A percentile compares a stretch with the other conserved stretches of the same genome.
Conservation (phyloP, 345 rosid genomes). For the Eucalyptus brandiana region DNA sequence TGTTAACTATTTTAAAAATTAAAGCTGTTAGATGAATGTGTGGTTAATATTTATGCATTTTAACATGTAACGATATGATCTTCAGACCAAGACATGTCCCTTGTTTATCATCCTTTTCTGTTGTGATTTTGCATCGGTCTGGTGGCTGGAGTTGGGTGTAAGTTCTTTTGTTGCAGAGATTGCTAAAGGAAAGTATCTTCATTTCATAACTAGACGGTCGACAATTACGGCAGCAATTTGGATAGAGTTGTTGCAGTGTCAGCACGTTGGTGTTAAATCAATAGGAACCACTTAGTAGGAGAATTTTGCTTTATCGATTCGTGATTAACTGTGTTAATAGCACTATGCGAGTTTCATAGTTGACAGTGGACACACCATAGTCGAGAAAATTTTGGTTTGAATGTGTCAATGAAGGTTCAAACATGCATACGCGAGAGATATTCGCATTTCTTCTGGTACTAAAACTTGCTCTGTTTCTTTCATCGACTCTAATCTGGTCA, state of each 20-base stretch:
- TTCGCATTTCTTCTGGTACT: background rate
- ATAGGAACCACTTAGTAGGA: background rate
- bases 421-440: background rate
- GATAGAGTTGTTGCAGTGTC: background rate
- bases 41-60: too few species aligned
- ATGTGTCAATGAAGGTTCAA: background rate
- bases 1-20: too few species aligned
- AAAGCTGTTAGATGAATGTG: too few species aligned
- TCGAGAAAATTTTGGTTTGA: background rate
- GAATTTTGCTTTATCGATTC: background rate
- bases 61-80: background rate
- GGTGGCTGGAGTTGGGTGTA: background rate
- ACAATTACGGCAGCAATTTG: background rate
- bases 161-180: background rate
- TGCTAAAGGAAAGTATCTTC: background rate
- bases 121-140: background rate
- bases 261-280: background rate
- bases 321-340: background rate
- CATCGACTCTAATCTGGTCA: background rate
- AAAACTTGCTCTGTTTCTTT: background rate
- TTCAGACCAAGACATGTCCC: background rate
- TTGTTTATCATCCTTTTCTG: background rate
- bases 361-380: background rate
- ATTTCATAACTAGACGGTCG: background rate
- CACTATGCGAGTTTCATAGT: background rate